Conservation (phyloP, 805 yeast species). For the Suhomyces prunicola region DNA sequence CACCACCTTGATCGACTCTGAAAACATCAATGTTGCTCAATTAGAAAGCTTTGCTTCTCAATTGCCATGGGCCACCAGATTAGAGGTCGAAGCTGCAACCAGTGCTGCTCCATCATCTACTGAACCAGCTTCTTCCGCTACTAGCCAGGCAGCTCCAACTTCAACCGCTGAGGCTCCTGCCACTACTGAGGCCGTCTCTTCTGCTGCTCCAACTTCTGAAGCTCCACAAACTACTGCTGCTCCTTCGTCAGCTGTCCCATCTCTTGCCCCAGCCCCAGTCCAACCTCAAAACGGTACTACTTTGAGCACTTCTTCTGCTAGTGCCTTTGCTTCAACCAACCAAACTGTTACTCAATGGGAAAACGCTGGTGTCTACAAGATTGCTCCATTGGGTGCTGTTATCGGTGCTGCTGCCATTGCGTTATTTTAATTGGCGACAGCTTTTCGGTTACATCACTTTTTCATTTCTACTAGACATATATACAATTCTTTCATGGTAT, state of each 20-base stretch:
- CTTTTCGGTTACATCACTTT: neutral
- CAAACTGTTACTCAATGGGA: constrained; percentile 9
- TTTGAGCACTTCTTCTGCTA: neutral
- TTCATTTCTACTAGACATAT: neutral
- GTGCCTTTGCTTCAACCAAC: neutral
- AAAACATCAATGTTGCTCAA: constrained; percentile 7
- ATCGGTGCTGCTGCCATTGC: constrained; percentile 34
- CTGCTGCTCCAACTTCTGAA: constrained; percentile 14
- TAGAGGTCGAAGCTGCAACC: constrained; percentile 4
- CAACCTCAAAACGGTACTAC: neutral
- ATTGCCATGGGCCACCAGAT: constrained; percentile 13
- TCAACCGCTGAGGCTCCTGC: constrained; percentile 8
- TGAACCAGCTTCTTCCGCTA: neutral
- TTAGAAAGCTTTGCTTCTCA: constrained; percentile 9
- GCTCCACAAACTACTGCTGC: constrained; percentile 1
- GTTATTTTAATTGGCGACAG: constrained; percentile 19
- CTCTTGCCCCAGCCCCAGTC: constrained; percentile 14
- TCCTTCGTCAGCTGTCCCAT: constrained; percentile 11
- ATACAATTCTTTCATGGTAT: neutral
- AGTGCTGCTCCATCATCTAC: constrained; percentile 11
- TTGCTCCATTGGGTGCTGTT: constrained; percentile 29
- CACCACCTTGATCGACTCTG: constrained; percentile 26
- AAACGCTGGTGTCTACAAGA: constrained; percentile 11
- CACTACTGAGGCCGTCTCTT: constrained; percentile 11
- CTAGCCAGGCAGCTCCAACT: constrained; percentile 3